These are phyloP conservation scores for Gloeophyllum trabeum DNA, from an alignment of 768 basidiomycete species.

Conservation along the genomic window DNA sequence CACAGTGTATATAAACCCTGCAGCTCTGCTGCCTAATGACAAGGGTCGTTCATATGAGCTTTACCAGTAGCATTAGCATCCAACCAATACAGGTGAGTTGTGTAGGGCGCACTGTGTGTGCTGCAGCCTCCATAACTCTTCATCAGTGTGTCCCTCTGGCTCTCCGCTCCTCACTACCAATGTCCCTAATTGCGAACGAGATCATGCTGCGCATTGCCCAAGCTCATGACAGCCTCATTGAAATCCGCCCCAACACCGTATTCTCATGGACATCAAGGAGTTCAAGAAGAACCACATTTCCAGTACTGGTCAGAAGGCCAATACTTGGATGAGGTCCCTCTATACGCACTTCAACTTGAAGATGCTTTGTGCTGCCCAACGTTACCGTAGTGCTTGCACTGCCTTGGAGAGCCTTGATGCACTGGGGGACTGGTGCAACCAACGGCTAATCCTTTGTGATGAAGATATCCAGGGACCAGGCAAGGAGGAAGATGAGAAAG, in stretches of 20 bases:
- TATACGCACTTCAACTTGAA: background rate
- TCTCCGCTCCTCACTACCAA: no score
- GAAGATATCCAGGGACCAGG: background rate
- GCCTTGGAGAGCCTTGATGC: background rate
- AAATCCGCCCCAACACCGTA: background rate
- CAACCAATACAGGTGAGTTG: no score
- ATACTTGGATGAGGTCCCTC: background rate
- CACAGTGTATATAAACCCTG: no score
- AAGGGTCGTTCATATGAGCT: no score
- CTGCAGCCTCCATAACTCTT: no score
- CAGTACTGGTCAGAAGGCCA: background rate
- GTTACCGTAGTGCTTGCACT: background rate
- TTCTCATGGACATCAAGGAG: background rate
- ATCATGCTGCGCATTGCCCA: background rate
- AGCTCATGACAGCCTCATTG: background rate
- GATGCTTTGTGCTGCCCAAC: background rate
- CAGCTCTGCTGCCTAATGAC: no score
- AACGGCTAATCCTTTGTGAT: background rate
- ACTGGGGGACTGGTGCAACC: background rate
- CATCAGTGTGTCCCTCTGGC: no score
- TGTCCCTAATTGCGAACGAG: no score
- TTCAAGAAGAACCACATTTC: background rate
- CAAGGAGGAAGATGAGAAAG: conserved; percentile 1
- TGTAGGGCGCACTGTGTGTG: no score
- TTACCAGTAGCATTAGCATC: no score